Evolutionary conservation across 129 eudicot genomes (phyloP).

Genomic region (Flaveria ramosissima): DNA sequence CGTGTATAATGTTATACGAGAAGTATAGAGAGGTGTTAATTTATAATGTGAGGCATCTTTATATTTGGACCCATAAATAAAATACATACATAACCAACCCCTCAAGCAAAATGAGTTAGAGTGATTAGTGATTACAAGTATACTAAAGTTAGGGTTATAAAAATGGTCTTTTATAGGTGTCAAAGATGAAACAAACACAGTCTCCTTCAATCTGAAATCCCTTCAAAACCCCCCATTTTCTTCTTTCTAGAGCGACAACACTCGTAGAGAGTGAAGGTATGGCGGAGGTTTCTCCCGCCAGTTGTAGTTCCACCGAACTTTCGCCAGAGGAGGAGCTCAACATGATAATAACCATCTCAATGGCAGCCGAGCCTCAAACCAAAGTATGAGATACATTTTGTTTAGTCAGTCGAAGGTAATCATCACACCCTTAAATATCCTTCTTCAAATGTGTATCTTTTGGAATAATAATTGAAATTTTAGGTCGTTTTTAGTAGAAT

Average conservation of each 20-base stretch:
- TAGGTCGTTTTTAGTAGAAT: slow-evolving; percentile 20
- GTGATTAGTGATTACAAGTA: background rate
- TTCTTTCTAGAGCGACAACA: background rate
- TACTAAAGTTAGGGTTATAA: slow-evolving; percentile 7
- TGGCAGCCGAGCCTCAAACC: slow-evolving; percentile 65
- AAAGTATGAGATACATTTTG: slow-evolving; percentile 82
- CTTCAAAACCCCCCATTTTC: slow-evolving; percentile 12
- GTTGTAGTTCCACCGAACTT: slow-evolving; percentile 32
- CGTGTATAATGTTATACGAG: too few species aligned
- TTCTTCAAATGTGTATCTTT: background rate
- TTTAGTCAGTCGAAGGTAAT: slow-evolving; percentile 65
- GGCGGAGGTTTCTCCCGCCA: slow-evolving; percentile 32
- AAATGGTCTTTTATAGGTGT: slow-evolving; percentile 9
- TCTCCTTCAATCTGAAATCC: slow-evolving; percentile 28
- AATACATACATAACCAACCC: too few species aligned
- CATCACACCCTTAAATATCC: background rate
- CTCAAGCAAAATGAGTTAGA: too few species aligned
- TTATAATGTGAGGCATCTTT: too few species aligned
- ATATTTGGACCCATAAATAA: too few species aligned
- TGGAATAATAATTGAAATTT: slow-evolving; percentile 7
- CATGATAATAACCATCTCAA: slow-evolving; percentile 50
- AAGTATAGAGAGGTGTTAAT: too few species aligned
- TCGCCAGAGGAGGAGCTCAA: slow-evolving; percentile 84
- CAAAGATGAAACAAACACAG: slow-evolving; percentile 26
- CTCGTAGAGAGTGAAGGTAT: slow-evolving; percentile 18